These are phyloP conservation scores for Venturia aucupariae DNA, from an alignment of 2,329 filamentous ascomycete genomes.

Conservation along the genomic window DNA sequence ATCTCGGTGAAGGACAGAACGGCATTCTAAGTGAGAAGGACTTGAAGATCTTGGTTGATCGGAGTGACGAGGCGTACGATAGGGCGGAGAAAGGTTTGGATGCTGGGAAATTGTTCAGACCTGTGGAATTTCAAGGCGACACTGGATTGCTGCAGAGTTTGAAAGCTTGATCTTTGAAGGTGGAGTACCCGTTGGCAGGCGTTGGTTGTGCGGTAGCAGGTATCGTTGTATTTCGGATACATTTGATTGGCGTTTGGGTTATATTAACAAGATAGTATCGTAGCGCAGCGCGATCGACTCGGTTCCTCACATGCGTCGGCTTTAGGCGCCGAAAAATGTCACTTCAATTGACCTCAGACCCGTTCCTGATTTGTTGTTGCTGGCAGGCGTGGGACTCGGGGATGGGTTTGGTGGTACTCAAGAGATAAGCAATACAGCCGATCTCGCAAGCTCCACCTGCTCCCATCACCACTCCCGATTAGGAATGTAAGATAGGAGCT, in stretches of 20 bases:
- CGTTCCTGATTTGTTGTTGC: background rate
- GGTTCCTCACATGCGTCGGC: background rate
- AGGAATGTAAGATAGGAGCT: background rate
- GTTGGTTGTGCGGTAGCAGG: background rate
- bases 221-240: background rate
- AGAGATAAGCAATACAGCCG: slow-evolving; percentile 1
- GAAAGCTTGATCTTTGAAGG: slow-evolving; percentile 24
- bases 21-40: slow-evolving; percentile 68
- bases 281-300: background rate
- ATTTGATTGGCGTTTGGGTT: background rate
- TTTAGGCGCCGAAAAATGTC: background rate
- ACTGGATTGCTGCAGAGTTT: slow-evolving; percentile 41
- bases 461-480: background rate
- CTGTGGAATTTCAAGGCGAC: slow-evolving; percentile 68
- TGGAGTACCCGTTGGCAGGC: background rate
- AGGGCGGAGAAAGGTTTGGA: slow-evolving; percentile 48
- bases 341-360: background rate
- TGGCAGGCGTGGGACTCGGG: background rate
- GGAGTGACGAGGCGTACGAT: slow-evolving; percentile 57
- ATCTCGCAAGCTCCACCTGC: background rate
- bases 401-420: background rate
- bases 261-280: background rate
- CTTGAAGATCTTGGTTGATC: slow-evolving; percentile 68
- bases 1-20: slow-evolving; percentile 38
- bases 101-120: slow-evolving; percentile 49